Evolutionary conservation across 352 stramenopile genomes (phyloP), one percentile per base, ranked within the genome.

Genomic region (Phytophthora sp.): DNA sequence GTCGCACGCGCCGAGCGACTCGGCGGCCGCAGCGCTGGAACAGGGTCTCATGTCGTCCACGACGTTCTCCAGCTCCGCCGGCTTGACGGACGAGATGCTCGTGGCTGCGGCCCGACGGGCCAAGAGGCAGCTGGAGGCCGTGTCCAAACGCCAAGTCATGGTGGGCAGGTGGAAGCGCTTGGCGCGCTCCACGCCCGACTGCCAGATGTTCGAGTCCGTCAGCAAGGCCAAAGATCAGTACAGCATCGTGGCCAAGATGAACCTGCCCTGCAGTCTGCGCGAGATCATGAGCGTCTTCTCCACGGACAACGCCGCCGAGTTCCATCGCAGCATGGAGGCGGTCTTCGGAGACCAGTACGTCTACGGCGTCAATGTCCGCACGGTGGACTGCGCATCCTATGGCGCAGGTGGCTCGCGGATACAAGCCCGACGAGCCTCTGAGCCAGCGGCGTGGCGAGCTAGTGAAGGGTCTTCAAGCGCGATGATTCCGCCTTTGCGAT

Each of bases 301-400:
- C 4, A 87, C 79, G 5, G 69, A 82, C 50, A 69, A 76, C 15
- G 53, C 48, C 5, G 27, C 57, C 13, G 76, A 87, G 50, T 89
- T 89, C 32, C 82, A 91, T 50, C 76, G 74, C 44, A 79, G 72
- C 52, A 91, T 91, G 82, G 70, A 72, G 27, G 79, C 77, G 27
- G 44, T 91, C 50, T 91, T 89, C 54, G 82, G 79, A 10, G 73
- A 82, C 24, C 66, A 78, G 49, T 91, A 91, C 41, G 72, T 89
- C 38, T 84, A 81, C 26, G 82, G 82, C 0, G 48, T 83, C 11
- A 79, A 82, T 54, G 50, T 82, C 15, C 72, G 70, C 10, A 65
- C 52, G 0, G 57, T 82, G 18, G 77, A 87, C 20, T 84, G 72
- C 46, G 39, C 38, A 5, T 34, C 59, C 12, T 50, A 42, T 23